phyloP scores from a whole-genome alignment of 192 early-diverging fungal genomes.

The Nowakowskiella sp. region DNA sequence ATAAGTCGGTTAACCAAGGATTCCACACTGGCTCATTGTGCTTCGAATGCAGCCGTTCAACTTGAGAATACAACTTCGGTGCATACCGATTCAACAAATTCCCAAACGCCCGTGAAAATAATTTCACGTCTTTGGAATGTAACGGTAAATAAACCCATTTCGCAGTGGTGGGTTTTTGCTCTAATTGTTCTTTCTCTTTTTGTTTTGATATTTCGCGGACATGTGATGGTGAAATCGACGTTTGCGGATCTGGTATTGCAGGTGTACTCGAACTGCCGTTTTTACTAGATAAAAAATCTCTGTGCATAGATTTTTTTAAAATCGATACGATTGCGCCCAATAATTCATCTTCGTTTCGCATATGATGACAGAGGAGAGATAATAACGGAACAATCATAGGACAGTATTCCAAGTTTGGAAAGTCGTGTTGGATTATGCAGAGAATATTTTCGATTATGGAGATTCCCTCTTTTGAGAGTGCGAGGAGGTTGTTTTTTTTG shows the following conservation, averaged over 20 bases:
- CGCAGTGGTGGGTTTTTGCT: too few relatives aligned
- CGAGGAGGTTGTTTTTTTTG: slow-evolving; percentile 7
- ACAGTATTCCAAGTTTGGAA: slow-evolving; percentile 36
- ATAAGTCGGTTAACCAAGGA: slow-evolving; percentile 27
- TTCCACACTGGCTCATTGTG: slow-evolving; percentile 30
- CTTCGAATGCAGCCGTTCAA: slow-evolving; percentile 17
- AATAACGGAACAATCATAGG: slow-evolving; percentile 30
- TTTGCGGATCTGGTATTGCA: too few relatives aligned
- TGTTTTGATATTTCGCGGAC: too few relatives aligned
- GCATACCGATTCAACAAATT: slow-evolving; percentile 23
- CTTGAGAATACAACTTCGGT: slow-evolving; percentile 24
- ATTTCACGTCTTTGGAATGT: slow-evolving; percentile 34
- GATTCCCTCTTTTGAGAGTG: slow-evolving; percentile 14
- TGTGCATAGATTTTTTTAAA: slow-evolving; percentile 23
- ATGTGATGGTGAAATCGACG: too few relatives aligned
- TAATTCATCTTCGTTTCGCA: slow-evolving; percentile 24
- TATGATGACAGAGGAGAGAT: slow-evolving; percentile 29
- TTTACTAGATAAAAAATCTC: not conserved
- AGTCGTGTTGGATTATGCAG: slow-evolving; percentile 35
- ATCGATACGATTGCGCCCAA: slow-evolving; percentile 27
- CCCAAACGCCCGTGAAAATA: slow-evolving; percentile 30
- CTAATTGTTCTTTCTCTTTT: too few relatives aligned
- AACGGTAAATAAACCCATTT: slow-evolving; percentile 34
- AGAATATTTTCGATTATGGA: slow-evolving; percentile 24
- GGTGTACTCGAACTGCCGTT: too few relatives aligned